phyloP scores from a whole-genome alignment of 2,329 filamentous ascomycete genomes.

The Chaetomiaceae sp. region DNA sequence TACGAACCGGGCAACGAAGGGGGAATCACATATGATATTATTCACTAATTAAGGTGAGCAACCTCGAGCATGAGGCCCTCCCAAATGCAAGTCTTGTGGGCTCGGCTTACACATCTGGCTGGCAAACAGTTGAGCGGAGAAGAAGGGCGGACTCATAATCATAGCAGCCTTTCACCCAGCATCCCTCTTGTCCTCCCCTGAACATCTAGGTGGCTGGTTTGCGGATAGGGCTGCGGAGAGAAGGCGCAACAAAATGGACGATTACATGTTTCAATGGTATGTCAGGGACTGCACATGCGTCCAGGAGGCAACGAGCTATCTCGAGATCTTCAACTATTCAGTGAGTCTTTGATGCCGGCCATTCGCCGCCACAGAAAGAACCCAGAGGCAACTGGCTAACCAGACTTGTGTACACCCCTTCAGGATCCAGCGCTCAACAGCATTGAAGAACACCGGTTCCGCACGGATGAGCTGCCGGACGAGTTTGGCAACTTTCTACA shows the following conservation, averaged over 20 bases:
- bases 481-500: slow-evolving; percentile 54
- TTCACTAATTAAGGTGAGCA: no score
- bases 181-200: no score
- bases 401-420: slow-evolving; percentile 1
- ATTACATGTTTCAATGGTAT: slow-evolving; percentile 49
- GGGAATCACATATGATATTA: no score
- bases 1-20: no score
- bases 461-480: slow-evolving; percentile 47
- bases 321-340: slow-evolving; percentile 56
- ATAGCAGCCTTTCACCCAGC: no score
- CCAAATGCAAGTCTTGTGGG: no score
- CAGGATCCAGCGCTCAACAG: slow-evolving; percentile 47
- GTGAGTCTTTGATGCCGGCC: slow-evolving; percentile 34
- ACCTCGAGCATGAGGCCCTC: no score
- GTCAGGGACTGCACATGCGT: slow-evolving; percentile 44
- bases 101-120: no score
- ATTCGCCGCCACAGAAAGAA: neutral
- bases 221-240: neutral
- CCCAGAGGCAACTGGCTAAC: neutral
- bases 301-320: slow-evolving; percentile 46
- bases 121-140: no score
- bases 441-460: slow-evolving; percentile 46
- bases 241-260: slow-evolving; percentile 42
- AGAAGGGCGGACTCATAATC: no score
- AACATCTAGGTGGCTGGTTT: no score